These are phyloP conservation scores for Geotrichum klebahnii DNA, from an alignment of 1,139 yeast species.

Conservation along the genomic window DNA sequence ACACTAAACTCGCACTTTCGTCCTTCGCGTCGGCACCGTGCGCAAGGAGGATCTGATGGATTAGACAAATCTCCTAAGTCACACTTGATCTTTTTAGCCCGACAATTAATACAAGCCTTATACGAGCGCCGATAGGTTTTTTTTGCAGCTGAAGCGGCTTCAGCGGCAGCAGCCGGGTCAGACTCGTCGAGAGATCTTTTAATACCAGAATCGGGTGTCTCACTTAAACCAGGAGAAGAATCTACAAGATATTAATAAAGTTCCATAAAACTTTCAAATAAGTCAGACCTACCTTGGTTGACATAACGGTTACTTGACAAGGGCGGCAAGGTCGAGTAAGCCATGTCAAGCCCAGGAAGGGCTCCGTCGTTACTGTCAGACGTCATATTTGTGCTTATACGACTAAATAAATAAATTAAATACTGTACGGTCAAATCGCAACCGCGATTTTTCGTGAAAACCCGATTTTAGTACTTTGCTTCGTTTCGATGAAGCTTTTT, in stretches of 20 bases:
- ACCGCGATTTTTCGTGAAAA: no score
- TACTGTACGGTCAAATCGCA: background rate
- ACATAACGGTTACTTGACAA: background rate
- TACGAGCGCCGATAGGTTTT: slow-evolving; percentile 55
- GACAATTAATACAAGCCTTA: slow-evolving; percentile 78
- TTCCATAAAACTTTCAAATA: background rate
- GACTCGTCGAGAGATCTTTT: background rate
- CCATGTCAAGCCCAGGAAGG: slow-evolving; percentile 3
- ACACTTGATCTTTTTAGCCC: slow-evolving; percentile 78
- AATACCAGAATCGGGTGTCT: background rate
- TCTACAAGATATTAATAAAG: background rate
- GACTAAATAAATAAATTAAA: background rate
- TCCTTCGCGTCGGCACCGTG: slow-evolving; percentile 74
- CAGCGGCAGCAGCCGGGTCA: background rate
- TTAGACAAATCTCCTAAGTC: slow-evolving; percentile 71
- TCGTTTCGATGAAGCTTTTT: no score
- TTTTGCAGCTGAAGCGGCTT: slow-evolving; percentile 17
- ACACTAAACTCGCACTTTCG: slow-evolving; percentile 76
- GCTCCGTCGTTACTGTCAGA: slow-evolving; percentile 1
- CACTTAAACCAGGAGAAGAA: background rate
- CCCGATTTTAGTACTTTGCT: no score
- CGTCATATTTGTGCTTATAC: slow-evolving; percentile 1
- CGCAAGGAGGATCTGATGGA: slow-evolving; percentile 81
- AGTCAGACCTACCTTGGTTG: slow-evolving; percentile 2
- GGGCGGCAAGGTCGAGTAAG: background rate